Base-by-base conservation (phyloP, 108 stramenopile genomes). In the Nitzschia sp. region DNA sequence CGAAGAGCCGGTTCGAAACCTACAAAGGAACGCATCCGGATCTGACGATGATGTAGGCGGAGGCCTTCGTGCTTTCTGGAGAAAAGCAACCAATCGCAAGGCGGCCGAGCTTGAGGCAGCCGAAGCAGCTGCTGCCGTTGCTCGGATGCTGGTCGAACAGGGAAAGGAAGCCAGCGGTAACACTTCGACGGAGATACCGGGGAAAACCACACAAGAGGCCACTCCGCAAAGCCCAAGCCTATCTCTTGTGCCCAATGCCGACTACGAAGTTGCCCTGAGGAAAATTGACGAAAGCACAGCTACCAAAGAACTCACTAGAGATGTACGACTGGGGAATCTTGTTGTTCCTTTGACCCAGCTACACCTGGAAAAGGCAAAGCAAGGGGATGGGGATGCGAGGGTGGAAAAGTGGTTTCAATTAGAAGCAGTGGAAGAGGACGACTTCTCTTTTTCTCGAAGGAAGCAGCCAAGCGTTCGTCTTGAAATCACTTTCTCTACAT, bases 351-450 rank as follows among this genome's bases (percentile, higher is more conserved):
- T 94, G n/a, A 58, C 82, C 2, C 67, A 79, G 23, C 68, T 94
- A 15, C 73, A 80, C n/a, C 63, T 84, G 27, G 80, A 80, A 53
- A 84, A 80, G 46, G 76, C 74, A 1, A 53, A 60, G 31, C 53
- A 69, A 4, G 65, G 63, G 22, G 50, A 61, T 31, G 59, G 68
- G 36, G 75, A 58, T 11, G 82, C 86, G 3, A 69, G 79, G 16
- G 50, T 90, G 4, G 92, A 93, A 57, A 72, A 86, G 62, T 93
- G 88, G 92, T 84, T 82, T 73, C 80, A 82, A 53, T 64, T 92
- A 26, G 67, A 72, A 3, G 22, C 25, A 22, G 47, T 21, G 4
- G 33, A 29, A 8, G 69, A 56, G 30, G 35, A 77, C 52, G 29
- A 71, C 16, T 15, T 29, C 9, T 29, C 25, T 9, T 0, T 48